Evolutionary conservation across 2,329 filamentous ascomycete species (phyloP), one percentile per base, ranked within the genome.

Genomic region (Claviceps digitariae): DNA sequence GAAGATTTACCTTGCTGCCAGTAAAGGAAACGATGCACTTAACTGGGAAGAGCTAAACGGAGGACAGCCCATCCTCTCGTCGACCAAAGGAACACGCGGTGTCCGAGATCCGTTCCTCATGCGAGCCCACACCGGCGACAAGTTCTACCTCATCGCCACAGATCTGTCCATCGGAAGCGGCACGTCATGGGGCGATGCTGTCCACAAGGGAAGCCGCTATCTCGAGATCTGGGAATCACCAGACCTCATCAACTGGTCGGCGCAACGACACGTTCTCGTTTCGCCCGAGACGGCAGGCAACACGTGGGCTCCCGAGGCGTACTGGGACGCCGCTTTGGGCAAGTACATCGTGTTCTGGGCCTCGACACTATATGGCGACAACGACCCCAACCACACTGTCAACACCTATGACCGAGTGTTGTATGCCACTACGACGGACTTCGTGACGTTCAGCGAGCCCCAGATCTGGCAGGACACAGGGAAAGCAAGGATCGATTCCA

Each of bases 71-170:
- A 34, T 51, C 13, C 27, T 51, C 13, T 29, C 49, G 10, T 51
- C 49, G 17, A 51, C 38, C 49, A 20, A 34, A 17, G 49, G 49
- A 43, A 51, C 49, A 4, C 23, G 20, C 17, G 49, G 49, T 13
- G 25, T 51, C n/a, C 49, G 49, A 13, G 49, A 51, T 25, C 49
- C 49, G 5, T 51, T 51, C 49, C 44, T 51, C 27, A 51, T 51
- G 20, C 49, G 49, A 21, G 21, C 49, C 38, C 49, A 51, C 6
- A 51, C 38, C n/a, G 49, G 49, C 48, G 48, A 50, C 40, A 51
- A 34, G n/a, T 51, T 51, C 34, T 51, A 43, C 40, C 38, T 51
- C 27, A 31, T 51, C 13, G 49, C 49, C n/a, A 51, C 49, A 27
- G 49, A 51, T 34, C 38, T 51, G 23, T 51, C 49, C 25, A 44